phyloP scores from a whole-genome alignment of 2,329 filamentous ascomycete species.

The Chrysoporthe cubensis region DNA sequence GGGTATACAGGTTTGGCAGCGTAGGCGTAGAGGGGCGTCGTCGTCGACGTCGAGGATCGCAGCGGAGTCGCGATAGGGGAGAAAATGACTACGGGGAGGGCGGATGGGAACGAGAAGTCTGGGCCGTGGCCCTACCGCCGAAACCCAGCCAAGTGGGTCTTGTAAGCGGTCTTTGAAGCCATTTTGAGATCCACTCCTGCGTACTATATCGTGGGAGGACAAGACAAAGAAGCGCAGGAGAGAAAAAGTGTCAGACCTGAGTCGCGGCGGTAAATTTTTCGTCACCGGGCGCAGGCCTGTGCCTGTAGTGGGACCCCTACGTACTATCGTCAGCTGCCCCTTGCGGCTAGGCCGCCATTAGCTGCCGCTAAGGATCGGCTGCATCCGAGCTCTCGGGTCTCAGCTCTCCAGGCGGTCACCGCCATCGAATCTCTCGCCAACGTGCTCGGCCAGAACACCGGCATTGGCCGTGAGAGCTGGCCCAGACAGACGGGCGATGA shows the following conservation, averaged over 20 bases:
- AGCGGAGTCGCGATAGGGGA: neutral
- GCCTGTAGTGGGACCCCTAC: neutral
- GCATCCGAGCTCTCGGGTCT: neutral
- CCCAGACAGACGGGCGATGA: too few relatives aligned
- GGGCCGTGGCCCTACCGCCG: constrained; percentile 6
- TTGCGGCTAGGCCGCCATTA: neutral
- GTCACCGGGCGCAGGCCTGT: too few relatives aligned
- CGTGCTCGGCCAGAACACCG: too few relatives aligned
- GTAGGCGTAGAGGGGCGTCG: neutral
- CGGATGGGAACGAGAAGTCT: constrained; percentile 4
- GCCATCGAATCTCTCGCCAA: too few relatives aligned
- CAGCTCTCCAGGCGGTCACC: neutral
- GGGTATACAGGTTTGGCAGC: neutral
- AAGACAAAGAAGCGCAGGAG: neutral
- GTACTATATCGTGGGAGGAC: neutral
- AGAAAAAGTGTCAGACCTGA: neutral
- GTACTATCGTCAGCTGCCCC: neutral
- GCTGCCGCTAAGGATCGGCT: neutral
- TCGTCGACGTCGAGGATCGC: neutral
- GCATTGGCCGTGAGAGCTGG: too few relatives aligned
- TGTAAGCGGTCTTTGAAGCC: neutral
- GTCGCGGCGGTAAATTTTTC: neutral
- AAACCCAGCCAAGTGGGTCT: constrained; percentile 7
- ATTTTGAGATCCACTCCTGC: constrained; percentile 6
- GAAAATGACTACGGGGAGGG: neutral